phyloP scores from a whole-genome alignment of 2,329 filamentous ascomycete species.

The Calonectria hongkongensis region DNA sequence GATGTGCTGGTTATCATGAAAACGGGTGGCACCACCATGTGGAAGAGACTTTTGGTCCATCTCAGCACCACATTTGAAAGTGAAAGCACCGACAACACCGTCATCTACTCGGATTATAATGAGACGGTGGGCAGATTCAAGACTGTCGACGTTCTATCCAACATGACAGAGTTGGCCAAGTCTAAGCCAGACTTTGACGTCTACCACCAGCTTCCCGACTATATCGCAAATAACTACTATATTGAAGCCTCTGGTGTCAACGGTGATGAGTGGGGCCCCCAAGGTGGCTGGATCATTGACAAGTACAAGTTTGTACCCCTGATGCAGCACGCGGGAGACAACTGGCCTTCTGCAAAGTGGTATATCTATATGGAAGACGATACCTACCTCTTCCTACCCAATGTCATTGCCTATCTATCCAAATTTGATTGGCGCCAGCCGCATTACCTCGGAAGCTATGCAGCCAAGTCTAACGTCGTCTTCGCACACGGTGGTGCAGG shows the following conservation, averaged over 20 bases:
- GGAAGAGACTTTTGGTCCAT: conserved; percentile 52
- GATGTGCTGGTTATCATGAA: conserved; percentile 54
- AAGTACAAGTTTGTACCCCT: conserved; percentile 55
- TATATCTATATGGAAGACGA: conserved; percentile 55
- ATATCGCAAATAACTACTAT: conserved; percentile 52
- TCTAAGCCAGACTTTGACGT: conserved; percentile 48
- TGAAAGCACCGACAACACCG: conserved; percentile 43
- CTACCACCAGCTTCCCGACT: conserved; percentile 51
- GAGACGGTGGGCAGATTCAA: conserved; percentile 47
- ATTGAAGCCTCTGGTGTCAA: conserved; percentile 48
- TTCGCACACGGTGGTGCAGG: conserved; percentile 54
- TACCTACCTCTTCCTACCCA: conserved; percentile 51
- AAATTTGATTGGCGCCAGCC: conserved; percentile 46
- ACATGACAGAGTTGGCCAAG: conserved; percentile 47
- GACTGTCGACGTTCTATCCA: conserved; percentile 49
- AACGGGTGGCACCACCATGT: conserved; percentile 53
- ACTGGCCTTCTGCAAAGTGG: conserved; percentile 53
- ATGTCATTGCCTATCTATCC: conserved; percentile 44
- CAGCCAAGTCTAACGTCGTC: conserved; percentile 51
- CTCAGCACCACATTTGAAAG: conserved; percentile 46
- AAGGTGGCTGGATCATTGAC: conserved; percentile 53
- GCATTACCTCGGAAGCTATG: conserved; percentile 53
- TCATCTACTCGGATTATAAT: conserved; percentile 52
- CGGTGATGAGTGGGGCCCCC: conserved; percentile 52
- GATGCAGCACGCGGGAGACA: conserved; percentile 50